Conservation (phyloP, 2,329 filamentous ascomycete genomes). For the Exophiala viscosa region DNA sequence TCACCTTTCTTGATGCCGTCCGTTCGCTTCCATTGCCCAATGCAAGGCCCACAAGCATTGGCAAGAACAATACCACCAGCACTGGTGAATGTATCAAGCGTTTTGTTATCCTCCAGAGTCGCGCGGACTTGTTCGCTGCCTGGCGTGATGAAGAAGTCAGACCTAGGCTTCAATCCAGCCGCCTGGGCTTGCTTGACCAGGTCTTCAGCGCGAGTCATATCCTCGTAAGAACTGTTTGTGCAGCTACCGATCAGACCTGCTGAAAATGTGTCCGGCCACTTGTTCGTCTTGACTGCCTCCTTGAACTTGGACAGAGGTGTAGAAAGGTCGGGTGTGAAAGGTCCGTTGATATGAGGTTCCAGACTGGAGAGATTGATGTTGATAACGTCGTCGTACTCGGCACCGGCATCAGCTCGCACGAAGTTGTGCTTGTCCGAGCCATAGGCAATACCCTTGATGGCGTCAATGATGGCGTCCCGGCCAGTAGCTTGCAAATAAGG, state of each 20-base stretch:
- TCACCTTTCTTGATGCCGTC: conserved; percentile 82
- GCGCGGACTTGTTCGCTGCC: conserved; percentile 96
- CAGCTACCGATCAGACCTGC: conserved; percentile 95
- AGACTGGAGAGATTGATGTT: conserved; percentile 84
- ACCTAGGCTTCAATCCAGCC: conserved; percentile 84
- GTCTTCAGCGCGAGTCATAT: conserved; percentile 93
- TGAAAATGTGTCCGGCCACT: conserved; percentile 87
- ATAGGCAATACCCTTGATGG: conserved; percentile 60
- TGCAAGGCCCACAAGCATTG: conserved; percentile 87
- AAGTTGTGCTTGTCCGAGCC: conserved; percentile 58
- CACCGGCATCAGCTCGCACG: conserved; percentile 73
- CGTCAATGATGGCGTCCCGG: conserved; percentile 64
- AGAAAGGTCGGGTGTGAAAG: conserved; percentile 92
- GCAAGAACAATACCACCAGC: conserved; percentile 87
- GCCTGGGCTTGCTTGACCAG: conserved; percentile 85
- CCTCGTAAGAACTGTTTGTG: conserved; percentile 97
- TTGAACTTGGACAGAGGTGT: conserved; percentile 90
- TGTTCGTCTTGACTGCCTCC: conserved; percentile 73
- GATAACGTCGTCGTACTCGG: conserved; percentile 85
- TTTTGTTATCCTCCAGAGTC: conserved; percentile 84
- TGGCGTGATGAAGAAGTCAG: conserved; percentile 93
- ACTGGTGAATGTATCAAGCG: conserved; percentile 76
- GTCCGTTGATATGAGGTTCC: conserved; percentile 95
- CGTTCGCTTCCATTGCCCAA: conserved; percentile 86
- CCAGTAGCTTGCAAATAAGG: conserved; percentile 86